phyloP scores from a whole-genome alignment of 768 basidiomycete genomes.

The Tulasnella sp. region DNA sequence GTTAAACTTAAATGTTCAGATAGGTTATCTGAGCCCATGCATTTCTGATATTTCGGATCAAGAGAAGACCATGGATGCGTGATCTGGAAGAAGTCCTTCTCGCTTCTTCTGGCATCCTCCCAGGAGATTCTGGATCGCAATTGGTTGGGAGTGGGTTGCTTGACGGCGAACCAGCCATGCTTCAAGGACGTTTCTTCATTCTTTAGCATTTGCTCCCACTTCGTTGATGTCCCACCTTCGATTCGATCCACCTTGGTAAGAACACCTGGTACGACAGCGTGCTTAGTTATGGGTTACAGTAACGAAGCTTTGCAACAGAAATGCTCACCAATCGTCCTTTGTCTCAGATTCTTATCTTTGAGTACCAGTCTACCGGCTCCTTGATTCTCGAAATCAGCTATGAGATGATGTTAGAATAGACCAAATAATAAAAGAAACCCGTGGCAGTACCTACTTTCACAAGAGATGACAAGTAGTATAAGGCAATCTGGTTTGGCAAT shows the following conservation, averaged over 20 bases:
- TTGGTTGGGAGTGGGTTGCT: slow-evolving; percentile 40
- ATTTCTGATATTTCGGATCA: background rate
- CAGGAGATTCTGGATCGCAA: slow-evolving; percentile 42
- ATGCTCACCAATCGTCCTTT: slow-evolving; percentile 56
- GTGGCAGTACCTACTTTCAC: background rate
- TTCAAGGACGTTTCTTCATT: slow-evolving; percentile 30
- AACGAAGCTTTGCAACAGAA: no score
- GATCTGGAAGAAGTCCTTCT: slow-evolving; percentile 41
- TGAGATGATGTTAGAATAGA: no score
- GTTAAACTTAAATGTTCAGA: slow-evolving; percentile 45
- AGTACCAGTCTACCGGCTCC: slow-evolving; percentile 56
- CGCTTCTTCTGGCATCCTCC: slow-evolving; percentile 43
- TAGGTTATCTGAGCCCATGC: slow-evolving; percentile 24
- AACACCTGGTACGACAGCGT: slow-evolving; percentile 48
- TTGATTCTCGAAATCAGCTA: slow-evolving; percentile 73
- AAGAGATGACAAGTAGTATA: background rate
- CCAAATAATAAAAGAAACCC: no score
- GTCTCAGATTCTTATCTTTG: slow-evolving; percentile 44
- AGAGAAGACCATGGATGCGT: slow-evolving; percentile 16
- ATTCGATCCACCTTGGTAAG: slow-evolving; percentile 65
- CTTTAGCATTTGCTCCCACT: slow-evolving; percentile 33
- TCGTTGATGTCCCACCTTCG: slow-evolving; percentile 37
- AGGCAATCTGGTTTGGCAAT: background rate
- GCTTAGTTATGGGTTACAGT: no score
- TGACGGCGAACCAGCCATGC: slow-evolving; percentile 49